phyloP scores from a whole-genome alignment of 2,329 filamentous ascomycete species.

The Epichloe typhina region DNA sequence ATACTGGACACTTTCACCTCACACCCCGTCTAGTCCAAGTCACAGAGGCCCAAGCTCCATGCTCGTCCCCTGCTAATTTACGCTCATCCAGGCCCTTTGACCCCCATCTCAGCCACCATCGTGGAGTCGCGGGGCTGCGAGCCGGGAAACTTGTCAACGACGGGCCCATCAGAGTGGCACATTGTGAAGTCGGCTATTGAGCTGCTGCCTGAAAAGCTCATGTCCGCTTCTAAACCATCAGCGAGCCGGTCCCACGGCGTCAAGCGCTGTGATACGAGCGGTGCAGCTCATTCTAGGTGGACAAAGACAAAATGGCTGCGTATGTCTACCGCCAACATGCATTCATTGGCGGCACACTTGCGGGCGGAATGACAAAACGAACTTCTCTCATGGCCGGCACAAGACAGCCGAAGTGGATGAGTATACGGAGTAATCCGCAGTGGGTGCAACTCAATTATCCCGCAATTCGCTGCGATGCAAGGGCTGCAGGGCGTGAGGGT shows the following conservation, averaged over 20 bases:
- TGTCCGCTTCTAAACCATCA: too few species aligned
- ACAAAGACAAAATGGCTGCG: too few species aligned
- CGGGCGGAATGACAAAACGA: too few species aligned
- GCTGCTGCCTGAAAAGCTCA: too few species aligned
- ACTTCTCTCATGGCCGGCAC: not conserved
- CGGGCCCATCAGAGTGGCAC: too few species aligned
- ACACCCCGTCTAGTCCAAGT: not conserved
- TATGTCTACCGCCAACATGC: too few species aligned
- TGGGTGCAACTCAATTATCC: not conserved
- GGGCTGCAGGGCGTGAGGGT: not conserved
- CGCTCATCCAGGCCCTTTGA: not conserved
- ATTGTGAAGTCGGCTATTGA: too few species aligned
- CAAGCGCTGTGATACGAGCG: too few species aligned
- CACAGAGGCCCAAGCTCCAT: not conserved
- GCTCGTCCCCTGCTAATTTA: not conserved
- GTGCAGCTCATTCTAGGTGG: too few species aligned
- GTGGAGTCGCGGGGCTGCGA: constrained; percentile 1
- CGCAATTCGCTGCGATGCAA: not conserved
- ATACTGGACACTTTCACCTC: not conserved
- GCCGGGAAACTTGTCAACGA: not conserved
- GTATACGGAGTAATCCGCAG: not conserved
- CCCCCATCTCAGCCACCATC: not conserved
- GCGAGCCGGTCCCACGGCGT: too few species aligned
- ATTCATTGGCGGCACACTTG: too few species aligned
- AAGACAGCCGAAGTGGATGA: not conserved